Base-by-base conservation (phyloP, 305 asterid species). In the Fraxinus paxiana region DNA sequence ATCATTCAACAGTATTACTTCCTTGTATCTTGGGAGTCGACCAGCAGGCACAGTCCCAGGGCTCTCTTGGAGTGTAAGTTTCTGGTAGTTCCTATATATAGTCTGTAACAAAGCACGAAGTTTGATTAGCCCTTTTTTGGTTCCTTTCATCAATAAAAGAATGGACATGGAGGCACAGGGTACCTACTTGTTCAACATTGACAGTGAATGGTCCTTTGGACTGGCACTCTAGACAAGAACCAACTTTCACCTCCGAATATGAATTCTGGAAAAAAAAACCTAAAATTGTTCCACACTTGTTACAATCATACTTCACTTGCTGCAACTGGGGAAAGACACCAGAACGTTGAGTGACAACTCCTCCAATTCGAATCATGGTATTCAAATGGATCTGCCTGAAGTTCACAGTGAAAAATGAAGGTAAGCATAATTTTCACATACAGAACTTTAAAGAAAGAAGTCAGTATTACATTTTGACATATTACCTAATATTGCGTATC, bases 31-130 rank as follows among this genome's bases (percentile, higher is more conserved):
- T 48, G 98, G 99, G 82, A 96, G 97, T 76, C 98, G 92, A 71
- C 99, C 99, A 82, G 98, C 98, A 84, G 98, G 98, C 83, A 96
- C 97, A 85, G 92, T 93, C 84, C 97, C 98, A 15, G 98, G 99
- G 88, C 98, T 94, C 88, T 96, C 98, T 87, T 94, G 99, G 79
- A 96, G 97, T 46, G 98, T 91, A 77, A 96, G 94, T 85, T 92
- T 96, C 92, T 96, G 99, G 85, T 92, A 96, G 86, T 96, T 96
- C 86, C 99, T 92, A 84, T 96, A 96, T 82, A 96, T 87, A 75
- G 99, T 94, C 99, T 96, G 87, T 83, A 85, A 74, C 41, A 81
- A 79, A 73, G 70, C 79, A 79, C 24, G 71, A 84, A 37, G 26
- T 70, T 17, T 48, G 37, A 65, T 83, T 18, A 80, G 75, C 26